phyloP scores from a whole-genome alignment of 1,284 basidiomycete species.

The Puccinia sorghi region DNA sequence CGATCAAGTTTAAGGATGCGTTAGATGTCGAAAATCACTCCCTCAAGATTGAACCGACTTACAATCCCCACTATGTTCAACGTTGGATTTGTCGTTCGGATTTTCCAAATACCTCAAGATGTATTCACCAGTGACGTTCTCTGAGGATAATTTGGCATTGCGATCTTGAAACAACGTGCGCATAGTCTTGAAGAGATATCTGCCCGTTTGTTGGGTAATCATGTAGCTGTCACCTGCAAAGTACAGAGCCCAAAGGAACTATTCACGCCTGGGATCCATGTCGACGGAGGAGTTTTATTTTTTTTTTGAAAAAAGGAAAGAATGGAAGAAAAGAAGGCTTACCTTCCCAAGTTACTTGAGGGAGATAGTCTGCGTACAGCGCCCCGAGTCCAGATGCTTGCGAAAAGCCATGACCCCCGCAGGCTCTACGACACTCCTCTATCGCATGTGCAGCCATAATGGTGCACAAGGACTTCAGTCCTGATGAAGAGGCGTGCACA shows the following conservation, averaged over 20 bases:
- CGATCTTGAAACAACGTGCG: constrained; percentile 54
- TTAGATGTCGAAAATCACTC: background rate
- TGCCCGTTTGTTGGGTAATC: constrained; percentile 59
- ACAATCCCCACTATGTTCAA: constrained; percentile 54
- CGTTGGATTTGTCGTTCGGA: constrained; percentile 55
- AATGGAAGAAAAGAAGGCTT: constrained; percentile 51
- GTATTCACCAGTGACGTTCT: constrained; percentile 56
- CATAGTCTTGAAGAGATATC: constrained; percentile 59
- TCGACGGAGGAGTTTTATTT: too few relatives aligned
- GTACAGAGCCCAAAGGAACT: constrained; percentile 18
- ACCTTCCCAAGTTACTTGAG: constrained; percentile 59
- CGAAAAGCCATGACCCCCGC: constrained; percentile 59
- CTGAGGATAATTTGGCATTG: constrained; percentile 42
- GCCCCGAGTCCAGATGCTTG: constrained; percentile 56
- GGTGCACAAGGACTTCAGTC: constrained; percentile 59
- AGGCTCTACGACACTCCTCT: constrained; percentile 59
- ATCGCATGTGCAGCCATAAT: constrained; percentile 59
- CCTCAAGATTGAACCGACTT: background rate
- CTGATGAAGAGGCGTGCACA: constrained; percentile 58
- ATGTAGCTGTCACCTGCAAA: constrained; percentile 57
- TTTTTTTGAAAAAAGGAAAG: background rate
- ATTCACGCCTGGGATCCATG: background rate
- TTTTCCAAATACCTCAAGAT: constrained; percentile 58
- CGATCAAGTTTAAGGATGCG: constrained; percentile 36
- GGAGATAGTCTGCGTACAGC: constrained; percentile 56